These are phyloP conservation scores for Fusarium sulawesiense DNA, from an alignment of 2,329 filamentous ascomycete genomes.

Conservation along the genomic window DNA sequence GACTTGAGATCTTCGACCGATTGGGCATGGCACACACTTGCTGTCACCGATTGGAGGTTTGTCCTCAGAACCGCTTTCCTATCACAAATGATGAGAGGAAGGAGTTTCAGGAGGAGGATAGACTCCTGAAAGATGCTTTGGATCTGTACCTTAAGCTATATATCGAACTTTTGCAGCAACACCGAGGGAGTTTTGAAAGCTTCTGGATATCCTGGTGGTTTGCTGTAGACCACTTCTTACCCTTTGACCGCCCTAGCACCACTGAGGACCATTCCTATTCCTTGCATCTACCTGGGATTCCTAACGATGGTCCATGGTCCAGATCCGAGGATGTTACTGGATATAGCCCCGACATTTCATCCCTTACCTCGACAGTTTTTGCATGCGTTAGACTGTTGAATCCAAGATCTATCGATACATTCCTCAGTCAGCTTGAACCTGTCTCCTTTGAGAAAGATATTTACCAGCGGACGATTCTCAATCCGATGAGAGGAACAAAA, in stretches of 20 bases:
- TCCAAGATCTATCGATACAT: no score
- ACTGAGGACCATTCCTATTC: no score
- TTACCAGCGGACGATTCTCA: no score
- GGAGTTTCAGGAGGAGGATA: neutral
- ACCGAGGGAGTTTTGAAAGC: rapidly evolving
- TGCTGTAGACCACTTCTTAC: neutral
- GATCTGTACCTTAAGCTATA: neutral
- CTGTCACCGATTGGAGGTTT: rapidly evolving
- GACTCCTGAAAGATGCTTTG: rapidly evolving
- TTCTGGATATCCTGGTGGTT: neutral
- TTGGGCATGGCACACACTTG: neutral
- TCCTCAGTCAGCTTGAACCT: no score
- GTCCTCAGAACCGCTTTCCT: rapidly evolving
- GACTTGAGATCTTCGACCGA: neutral
- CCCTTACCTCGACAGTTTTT: rapidly evolving
- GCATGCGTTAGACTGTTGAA: no score
- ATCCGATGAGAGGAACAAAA: no score
- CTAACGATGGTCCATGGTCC: rapidly evolving
- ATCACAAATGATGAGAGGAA: rapidly evolving
- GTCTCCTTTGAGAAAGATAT: no score
- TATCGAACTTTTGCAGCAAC: rapidly evolving
- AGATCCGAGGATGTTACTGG: rapidly evolving
- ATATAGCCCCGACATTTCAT: no score
- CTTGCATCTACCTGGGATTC: neutral
- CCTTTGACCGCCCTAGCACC: rapidly evolving